These are phyloP conservation scores for Panicum virgatum DNA, from an alignment of 202 grass and related monocot species.

Conservation along the genomic window DNA sequence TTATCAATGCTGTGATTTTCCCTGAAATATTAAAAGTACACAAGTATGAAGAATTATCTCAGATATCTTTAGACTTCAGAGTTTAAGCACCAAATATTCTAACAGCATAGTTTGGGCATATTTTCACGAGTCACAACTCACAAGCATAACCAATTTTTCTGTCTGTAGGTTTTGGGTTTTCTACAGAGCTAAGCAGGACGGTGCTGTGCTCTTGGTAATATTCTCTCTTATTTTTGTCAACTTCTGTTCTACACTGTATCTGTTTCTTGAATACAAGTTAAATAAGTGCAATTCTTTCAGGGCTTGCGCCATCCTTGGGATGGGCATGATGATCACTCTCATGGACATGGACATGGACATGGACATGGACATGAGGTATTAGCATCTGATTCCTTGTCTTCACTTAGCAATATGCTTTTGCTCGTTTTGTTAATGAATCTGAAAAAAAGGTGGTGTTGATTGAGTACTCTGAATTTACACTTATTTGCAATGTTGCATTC, in stretches of 20 bases:
- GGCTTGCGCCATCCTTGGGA: slow-evolving; percentile 95
- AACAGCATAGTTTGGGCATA: neutral
- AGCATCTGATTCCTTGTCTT: neutral
- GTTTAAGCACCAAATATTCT: neutral
- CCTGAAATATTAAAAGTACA: neutral
- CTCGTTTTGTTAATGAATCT: neutral
- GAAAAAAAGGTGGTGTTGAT: neutral
- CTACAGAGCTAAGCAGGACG: slow-evolving; percentile 93
- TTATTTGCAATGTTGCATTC: neutral
- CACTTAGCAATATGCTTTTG: neutral
- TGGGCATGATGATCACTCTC: slow-evolving; percentile 76
- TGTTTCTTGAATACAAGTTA: neutral
- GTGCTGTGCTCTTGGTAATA: slow-evolving; percentile 74
- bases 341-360: slow-evolving; percentile 72
- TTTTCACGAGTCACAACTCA: neutral
- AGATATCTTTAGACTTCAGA: neutral
- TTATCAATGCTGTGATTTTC: neutral
- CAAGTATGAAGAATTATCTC: neutral
- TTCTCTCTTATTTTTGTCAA: neutral
- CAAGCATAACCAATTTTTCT: neutral
- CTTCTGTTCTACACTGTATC: neutral
- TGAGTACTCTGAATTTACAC: neutral
- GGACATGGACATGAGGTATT: slow-evolving; percentile 72
- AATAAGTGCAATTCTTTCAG: slow-evolving; percentile 40
- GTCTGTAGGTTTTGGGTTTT: slow-evolving; percentile 87